Evolutionary conservation across 352 stramenopile species (phyloP), one percentile per base, ranked within the genome.

Genomic region (Phytophthora idaei): DNA sequence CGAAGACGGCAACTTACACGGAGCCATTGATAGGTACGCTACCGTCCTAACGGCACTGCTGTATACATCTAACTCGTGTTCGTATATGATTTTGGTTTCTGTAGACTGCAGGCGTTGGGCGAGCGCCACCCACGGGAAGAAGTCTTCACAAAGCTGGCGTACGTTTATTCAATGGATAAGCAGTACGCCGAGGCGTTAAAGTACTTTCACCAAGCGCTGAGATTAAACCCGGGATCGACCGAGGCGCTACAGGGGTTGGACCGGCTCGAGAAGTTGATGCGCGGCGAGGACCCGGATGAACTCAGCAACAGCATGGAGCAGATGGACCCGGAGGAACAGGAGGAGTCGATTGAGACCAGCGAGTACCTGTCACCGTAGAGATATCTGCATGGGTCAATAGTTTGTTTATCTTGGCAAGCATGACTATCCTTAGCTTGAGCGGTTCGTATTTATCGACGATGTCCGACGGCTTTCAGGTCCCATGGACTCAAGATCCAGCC

Each of bases 221-320:
- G 73, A n/a, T 42, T 93, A 46, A 90, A 90, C 53, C 78, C 82
- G 11, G 69, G 62, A 21, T 90, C 75, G 8, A 69, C 59, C 1
- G 78, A 89, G 5, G 83, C 85, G 8, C 15, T 87, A 8, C 72
- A 73, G 3, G 87, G 79, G 0, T 56, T 95, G 12, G 83, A 94
- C 8, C 81, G 84, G 4, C 71, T 95, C 2, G 87, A 95, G 65
- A 91, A 90, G 64, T 68, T 93, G 31, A 89, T 94, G 83, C 83
- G 80, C 8, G 85, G 83, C 4, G 84, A 93, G 34, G 83, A 93
- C 57, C 81, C 82, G 0, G 83, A 95, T 56, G 83, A 89, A 36
- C 54, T 89, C 36, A 89, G 74, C 65, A 80, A 80, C 42, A 83
- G 76, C 11, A 83, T 90, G 69, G 81, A 90, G 32, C 73, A 85